These are phyloP conservation scores for Brettanomyces sp. DNA, from an alignment of 805 yeast species.

Conservation along the genomic window DNA sequence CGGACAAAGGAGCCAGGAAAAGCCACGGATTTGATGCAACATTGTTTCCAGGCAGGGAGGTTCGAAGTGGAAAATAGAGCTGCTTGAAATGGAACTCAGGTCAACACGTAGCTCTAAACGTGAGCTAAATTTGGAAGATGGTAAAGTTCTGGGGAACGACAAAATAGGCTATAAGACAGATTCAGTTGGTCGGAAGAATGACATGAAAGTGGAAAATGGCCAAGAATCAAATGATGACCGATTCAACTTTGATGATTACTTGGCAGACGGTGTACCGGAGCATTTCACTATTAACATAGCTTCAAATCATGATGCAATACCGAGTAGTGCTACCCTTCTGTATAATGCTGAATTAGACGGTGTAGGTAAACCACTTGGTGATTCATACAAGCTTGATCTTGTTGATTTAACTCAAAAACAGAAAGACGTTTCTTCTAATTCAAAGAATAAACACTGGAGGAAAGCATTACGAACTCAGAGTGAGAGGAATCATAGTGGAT, in stretches of 20 bases:
- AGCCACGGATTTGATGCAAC: no score
- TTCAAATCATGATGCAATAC: background rate
- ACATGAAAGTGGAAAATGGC: no score
- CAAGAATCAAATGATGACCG: background rate
- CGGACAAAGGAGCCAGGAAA: no score
- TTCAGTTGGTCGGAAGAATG: no score
- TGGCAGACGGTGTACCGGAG: background rate
- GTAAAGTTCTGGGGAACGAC: no score
- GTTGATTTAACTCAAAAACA: background rate
- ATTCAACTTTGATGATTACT: constrained; percentile 1
- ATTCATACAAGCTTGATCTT: background rate
- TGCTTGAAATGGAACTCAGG: no score
- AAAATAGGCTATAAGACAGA: no score
- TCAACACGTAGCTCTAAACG: no score
- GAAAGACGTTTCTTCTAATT: background rate
- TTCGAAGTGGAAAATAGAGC: no score
- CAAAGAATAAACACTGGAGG: background rate
- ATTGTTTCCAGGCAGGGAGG: no score
- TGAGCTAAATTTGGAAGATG: no score
- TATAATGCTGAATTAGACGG: background rate
- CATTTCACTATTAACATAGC: background rate
- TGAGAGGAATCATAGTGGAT: background rate
- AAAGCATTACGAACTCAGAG: background rate
- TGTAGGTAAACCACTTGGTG: background rate
- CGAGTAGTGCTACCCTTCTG: background rate